phyloP scores from a whole-genome alignment of 176 grass and related monocot species.

The barley (Hordeum vulgare) region DNA sequence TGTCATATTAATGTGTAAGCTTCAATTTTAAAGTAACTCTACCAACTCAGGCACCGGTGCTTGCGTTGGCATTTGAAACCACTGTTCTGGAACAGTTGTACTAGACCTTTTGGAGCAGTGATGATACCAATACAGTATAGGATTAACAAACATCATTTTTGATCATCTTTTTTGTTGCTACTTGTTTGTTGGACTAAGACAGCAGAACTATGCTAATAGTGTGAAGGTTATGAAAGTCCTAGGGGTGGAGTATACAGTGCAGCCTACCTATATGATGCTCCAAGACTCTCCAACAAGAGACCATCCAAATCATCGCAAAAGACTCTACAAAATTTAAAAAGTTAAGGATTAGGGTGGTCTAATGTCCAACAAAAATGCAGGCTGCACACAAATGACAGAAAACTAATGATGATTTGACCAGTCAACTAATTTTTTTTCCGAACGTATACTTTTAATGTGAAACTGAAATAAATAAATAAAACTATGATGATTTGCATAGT shows the following conservation, averaged over 20 bases:
- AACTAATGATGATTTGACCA: neutral
- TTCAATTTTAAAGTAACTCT: slow-evolving; percentile 10
- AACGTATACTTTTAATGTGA: neutral
- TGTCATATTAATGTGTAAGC: neutral
- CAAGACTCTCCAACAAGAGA: slow-evolving; percentile 2
- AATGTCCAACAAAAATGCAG: slow-evolving; percentile 1
- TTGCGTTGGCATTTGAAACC: neutral
- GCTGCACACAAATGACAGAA: slow-evolving; percentile 8
- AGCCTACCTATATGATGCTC: slow-evolving; percentile 25
- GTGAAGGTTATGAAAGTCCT: neutral
- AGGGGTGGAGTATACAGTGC: neutral
- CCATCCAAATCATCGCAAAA: slow-evolving; percentile 37
- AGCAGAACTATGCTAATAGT: neutral
- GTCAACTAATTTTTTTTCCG: neutral
- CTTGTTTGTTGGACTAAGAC: slow-evolving; percentile 4
- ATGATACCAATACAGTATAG: neutral
- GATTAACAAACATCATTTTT: neutral
- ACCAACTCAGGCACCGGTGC: neutral
- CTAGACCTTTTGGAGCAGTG: neutral
- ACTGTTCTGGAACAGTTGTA: slow-evolving; percentile 5
- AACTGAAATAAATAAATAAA: neutral
- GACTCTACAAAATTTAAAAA: slow-evolving; percentile 30
- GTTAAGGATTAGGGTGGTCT: slow-evolving; percentile 21
- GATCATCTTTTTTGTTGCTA: neutral
- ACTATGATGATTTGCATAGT: neutral